These are phyloP conservation scores for Mycena citricolor DNA, from an alignment of 1,284 basidiomycete genomes.

Conservation along the genomic window DNA sequence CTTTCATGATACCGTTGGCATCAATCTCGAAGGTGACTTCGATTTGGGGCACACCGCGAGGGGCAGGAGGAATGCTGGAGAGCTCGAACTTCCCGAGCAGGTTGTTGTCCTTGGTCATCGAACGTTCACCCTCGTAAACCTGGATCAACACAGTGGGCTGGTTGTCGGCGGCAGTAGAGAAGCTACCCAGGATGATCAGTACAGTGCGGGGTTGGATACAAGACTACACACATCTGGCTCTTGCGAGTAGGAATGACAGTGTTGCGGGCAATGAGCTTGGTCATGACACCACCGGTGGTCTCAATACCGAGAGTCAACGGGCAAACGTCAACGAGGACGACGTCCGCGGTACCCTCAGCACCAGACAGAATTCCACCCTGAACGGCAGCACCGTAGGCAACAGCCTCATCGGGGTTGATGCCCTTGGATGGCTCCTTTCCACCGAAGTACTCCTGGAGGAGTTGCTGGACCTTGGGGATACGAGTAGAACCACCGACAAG, in stretches of 20 bases:
- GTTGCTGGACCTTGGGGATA: slow-evolving; percentile 97
- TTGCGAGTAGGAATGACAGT: slow-evolving; percentile 98
- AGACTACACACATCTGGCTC: slow-evolving; percentile 74
- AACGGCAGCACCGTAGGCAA: slow-evolving; percentile 96
- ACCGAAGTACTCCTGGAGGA: slow-evolving; percentile 90
- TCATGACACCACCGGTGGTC: slow-evolving; percentile 98
- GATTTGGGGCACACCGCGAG: slow-evolving; percentile 93
- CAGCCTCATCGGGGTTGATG: slow-evolving; percentile 94
- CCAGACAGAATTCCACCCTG: slow-evolving; percentile 96
- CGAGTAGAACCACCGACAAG: slow-evolving; percentile 98
- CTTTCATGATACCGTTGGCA: slow-evolving; percentile 90
- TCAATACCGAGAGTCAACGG: slow-evolving; percentile 96
- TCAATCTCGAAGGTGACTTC: slow-evolving; percentile 96
- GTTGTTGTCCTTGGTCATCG: slow-evolving; percentile 98
- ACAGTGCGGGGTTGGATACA: neutral
- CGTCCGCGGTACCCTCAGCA: slow-evolving; percentile 78
- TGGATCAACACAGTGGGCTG: slow-evolving; percentile 90
- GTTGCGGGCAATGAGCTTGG: slow-evolving; percentile 95
- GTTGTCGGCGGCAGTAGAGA: slow-evolving; percentile 96
- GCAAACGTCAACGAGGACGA: slow-evolving; percentile 95
- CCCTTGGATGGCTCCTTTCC: slow-evolving; percentile 92
- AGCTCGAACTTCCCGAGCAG: slow-evolving; percentile 96
- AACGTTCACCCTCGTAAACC: slow-evolving; percentile 94
- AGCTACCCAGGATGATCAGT: slow-evolving; percentile 45
- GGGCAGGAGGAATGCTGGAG: slow-evolving; percentile 88